A percentile compares a stretch with the other conserved stretches of the same genome.
These are phyloP conservation scores for Kernera saxatilis DNA, from an alignment of 345 rosid genomes.

Conservation along the genomic window DNA sequence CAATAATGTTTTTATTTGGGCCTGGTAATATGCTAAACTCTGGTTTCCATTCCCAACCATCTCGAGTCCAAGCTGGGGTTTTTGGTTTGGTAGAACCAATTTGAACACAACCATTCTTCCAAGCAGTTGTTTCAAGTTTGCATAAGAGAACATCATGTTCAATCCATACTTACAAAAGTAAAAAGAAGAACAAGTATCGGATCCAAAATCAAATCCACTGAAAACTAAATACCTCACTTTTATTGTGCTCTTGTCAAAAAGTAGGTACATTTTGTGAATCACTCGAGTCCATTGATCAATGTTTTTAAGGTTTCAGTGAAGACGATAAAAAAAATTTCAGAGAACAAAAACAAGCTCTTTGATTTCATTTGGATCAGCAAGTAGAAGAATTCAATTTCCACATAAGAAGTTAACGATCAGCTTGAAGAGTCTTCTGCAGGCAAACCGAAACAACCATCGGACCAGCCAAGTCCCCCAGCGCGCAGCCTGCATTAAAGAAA, in stretches of 20 bases:
- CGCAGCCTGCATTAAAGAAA: conserved; percentile 53
- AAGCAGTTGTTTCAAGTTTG: not conserved
- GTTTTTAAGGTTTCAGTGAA: not conserved
- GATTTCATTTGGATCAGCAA: not conserved
- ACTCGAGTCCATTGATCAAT: not conserved
- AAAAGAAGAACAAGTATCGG: not conserved
- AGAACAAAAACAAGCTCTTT: conserved; percentile 1
- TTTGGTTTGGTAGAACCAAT: not conserved
- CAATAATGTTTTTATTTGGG: no score
- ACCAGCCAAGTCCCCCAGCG: conserved; percentile 79
- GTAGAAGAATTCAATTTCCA: conserved; percentile 17
- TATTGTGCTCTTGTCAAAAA: conserved; percentile 17
- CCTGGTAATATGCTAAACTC: no score
- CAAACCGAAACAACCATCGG: conserved; percentile 58
- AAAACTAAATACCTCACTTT: conserved; percentile 2
- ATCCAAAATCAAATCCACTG: not conserved
- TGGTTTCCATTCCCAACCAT: not conserved
- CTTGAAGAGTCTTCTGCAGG: conserved; percentile 58
- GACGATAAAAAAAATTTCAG: not conserved
- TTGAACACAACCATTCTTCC: not conserved
- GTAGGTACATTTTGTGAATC: conserved; percentile 1
- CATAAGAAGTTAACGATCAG: conserved; percentile 31
- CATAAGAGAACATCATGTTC: not conserved
- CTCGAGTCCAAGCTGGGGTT: not conserved
- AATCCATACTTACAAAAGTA: not conserved